These are phyloP conservation scores for Pythium phragmiticola DNA, from an alignment of 352 stramenopile species.

Conservation along the genomic window DNA sequence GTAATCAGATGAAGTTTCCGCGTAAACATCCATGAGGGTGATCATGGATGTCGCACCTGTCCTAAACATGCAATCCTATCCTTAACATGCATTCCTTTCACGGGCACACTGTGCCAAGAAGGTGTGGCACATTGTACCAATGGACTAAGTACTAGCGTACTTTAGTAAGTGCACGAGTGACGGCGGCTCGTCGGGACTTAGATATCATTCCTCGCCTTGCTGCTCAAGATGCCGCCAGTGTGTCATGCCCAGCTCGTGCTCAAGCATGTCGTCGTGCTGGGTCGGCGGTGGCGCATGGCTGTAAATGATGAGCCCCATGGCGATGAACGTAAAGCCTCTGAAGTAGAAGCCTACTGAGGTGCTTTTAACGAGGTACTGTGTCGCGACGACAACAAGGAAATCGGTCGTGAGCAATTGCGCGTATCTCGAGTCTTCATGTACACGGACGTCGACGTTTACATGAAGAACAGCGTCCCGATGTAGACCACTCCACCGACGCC, in stretches of 20 bases:
- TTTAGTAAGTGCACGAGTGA: no score
- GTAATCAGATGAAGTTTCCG: no score
- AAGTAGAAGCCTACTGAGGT: slow-evolving; percentile 85
- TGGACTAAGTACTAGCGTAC: no score
- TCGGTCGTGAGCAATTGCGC: slow-evolving; percentile 95
- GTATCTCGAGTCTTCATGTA: slow-evolving; percentile 88
- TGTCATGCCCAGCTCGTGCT: slow-evolving; percentile 34
- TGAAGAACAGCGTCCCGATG: slow-evolving; percentile 79
- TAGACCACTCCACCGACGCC: slow-evolving; percentile 66
- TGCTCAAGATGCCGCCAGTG: slow-evolving; percentile 9
- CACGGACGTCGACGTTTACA: slow-evolving; percentile 90
- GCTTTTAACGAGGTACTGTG: slow-evolving; percentile 88
- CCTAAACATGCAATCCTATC: no score
- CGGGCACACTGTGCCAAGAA: no score
- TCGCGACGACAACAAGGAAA: slow-evolving; percentile 91
- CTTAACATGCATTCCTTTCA: no score
- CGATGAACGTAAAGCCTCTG: slow-evolving; percentile 78
- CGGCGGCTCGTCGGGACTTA: no score
- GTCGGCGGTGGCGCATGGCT: slow-evolving; percentile 51
- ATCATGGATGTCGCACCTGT: no score
- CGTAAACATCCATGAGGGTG: no score
- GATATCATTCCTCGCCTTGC: not conserved
- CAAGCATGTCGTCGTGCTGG: slow-evolving; percentile 32
- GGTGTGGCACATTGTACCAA: no score
- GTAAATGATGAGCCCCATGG: slow-evolving; percentile 72